phyloP scores from a whole-genome alignment of 805 yeast species.

The Candida odintsovae region DNA sequence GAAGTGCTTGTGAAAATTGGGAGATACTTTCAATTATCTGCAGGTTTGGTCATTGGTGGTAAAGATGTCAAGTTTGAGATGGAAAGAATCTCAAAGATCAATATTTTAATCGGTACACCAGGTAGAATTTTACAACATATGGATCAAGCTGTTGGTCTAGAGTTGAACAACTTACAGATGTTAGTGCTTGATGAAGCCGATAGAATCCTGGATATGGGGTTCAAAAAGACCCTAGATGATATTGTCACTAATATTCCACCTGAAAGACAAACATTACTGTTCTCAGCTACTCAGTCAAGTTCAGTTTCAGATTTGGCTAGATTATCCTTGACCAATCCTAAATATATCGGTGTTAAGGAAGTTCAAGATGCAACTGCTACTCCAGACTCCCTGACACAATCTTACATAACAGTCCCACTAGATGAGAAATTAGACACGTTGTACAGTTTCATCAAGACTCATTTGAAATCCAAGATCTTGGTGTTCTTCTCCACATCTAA shows the following conservation, averaged over 20 bases:
- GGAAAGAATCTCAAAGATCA: slow-evolving; percentile 60
- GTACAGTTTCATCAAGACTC: slow-evolving; percentile 61
- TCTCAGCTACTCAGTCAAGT: slow-evolving; percentile 88
- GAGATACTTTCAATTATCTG: slow-evolving; percentile 51
- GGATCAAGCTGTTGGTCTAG: slow-evolving; percentile 52
- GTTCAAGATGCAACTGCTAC: slow-evolving; percentile 63
- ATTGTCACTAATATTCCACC: slow-evolving; percentile 74
- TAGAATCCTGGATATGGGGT: slow-evolving; percentile 74
- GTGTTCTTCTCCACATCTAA: slow-evolving; percentile 66
- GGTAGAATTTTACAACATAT: slow-evolving; percentile 82
- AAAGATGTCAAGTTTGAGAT: slow-evolving; percentile 69
- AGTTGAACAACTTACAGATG: slow-evolving; percentile 60
- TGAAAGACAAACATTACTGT: slow-evolving; percentile 87
- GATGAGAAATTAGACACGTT: slow-evolving; percentile 80
- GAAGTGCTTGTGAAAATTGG: slow-evolving; percentile 58
- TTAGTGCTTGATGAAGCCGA: slow-evolving; percentile 93
- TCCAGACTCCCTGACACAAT: slow-evolving; percentile 82
- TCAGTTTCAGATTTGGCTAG: slow-evolving; percentile 81
- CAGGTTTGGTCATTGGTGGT: slow-evolving; percentile 62
- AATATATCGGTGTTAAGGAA: slow-evolving; percentile 72
- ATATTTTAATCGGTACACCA: slow-evolving; percentile 85
- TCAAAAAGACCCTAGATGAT: slow-evolving; percentile 59
- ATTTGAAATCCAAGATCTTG: slow-evolving; percentile 82
- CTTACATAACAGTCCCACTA: slow-evolving; percentile 63
- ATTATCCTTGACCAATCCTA: slow-evolving; percentile 91